Conservation (phyloP, 192 early-diverging fungal species). For the Entomortierella beljakovae region DNA sequence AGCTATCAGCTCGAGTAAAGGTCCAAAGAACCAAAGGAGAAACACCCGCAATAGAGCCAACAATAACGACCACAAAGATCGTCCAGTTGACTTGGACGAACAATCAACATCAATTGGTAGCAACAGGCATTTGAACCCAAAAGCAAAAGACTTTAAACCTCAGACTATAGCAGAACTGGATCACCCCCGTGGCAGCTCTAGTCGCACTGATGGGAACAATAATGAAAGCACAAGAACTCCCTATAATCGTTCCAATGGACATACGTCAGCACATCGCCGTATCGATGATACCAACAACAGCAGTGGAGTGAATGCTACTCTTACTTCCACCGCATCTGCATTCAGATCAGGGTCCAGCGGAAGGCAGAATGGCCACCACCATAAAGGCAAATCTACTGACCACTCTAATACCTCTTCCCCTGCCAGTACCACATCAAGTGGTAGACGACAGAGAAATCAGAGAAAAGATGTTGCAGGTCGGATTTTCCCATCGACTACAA, state of each 20-base stretch:
- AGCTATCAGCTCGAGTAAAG: not conserved
- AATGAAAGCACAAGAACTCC: too few relatives aligned
- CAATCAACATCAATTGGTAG: not conserved
- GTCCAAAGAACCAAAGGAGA: not conserved
- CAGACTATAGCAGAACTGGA: too few relatives aligned
- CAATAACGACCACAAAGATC: conserved; percentile 4
- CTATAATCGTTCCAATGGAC: too few relatives aligned
- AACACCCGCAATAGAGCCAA: not conserved
- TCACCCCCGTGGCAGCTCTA: not conserved
- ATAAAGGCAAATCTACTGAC: not conserved
- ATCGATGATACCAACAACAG: not conserved
- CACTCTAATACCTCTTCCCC: not conserved
- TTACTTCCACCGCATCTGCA: not conserved
- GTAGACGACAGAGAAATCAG: not conserved
- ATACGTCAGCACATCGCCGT: too few relatives aligned
- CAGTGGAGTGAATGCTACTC: not conserved
- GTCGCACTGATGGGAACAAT: too few relatives aligned
- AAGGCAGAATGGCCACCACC: not conserved
- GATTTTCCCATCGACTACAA: conserved; percentile 5
- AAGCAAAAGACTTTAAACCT: not conserved
- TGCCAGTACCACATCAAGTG: not conserved
- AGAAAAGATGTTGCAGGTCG: conserved; percentile 19
- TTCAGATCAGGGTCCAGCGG: not conserved
- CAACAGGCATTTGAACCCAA: not conserved
- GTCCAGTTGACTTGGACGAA: not conserved